Evolutionary conservation across 768 basidiomycete species (phyloP), one percentile per base, ranked within the genome.

Genomic region (Lepiota venenata): DNA sequence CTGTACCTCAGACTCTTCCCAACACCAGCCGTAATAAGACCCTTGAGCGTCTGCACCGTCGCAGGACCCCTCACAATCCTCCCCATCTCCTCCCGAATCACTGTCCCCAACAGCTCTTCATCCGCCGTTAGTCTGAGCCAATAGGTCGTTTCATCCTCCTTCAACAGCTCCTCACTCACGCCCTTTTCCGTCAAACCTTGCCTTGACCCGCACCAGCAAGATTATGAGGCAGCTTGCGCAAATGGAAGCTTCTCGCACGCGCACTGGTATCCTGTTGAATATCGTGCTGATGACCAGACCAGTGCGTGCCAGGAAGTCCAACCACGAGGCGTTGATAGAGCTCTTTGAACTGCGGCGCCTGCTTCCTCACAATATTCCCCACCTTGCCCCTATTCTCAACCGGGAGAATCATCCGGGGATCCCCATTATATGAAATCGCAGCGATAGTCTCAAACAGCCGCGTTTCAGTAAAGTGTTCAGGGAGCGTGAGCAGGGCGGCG

Each of bases 301-400:
- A 93, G 64, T 84, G 78, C 14, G 92, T 87, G 16, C 91, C 91
- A 12, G 91, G 91, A 1, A 93, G 71, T 0, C 87, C 91, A 22
- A 82, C 80, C 2, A 86, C 88, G 12, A 91, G 74, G 22, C 85
- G 80, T 66, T 85, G 83, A 74, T 98, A 98, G 55, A 98, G 72
- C 65, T 90, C 89, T 55, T 82, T 81, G 71, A 98, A 98, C 67
- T 94, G 91, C 15, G 79, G 78, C 15, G 78, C 75, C 72, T 97
- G 92, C 47, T 83, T 84, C 52, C 76, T 74, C 39, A 98, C 95
- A 61, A 99, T 98, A 69, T 98, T 98, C 44, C 74, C 74, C n/a
- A 99, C 88, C 73, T 99, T 99, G 57, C 82, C 77, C 25, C 94
- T 86, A 71, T 98, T 97, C 78, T 99, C 97, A 0, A 86, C 93